phyloP scores from a whole-genome alignment of 2,329 filamentous ascomycete genomes.

The Neobulgaria alba region DNA sequence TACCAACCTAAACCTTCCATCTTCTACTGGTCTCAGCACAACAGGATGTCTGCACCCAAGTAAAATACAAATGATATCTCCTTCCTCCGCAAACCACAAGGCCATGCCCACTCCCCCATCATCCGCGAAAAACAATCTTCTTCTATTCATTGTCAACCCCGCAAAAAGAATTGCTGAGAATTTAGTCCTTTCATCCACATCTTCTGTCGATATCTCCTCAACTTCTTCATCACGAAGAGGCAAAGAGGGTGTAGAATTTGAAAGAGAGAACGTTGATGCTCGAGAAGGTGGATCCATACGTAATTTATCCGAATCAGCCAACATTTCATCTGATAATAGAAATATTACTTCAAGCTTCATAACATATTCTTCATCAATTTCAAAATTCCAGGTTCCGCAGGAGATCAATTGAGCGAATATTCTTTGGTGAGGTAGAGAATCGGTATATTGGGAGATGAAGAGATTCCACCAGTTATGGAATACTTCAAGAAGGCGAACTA shows the following conservation, averaged over 20 bases:
- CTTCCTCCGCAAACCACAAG: slow-evolving; percentile 11
- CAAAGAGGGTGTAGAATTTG: slow-evolving; percentile 4
- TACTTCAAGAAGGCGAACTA: slow-evolving; percentile 9
- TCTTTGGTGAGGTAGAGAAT: slow-evolving; percentile 10
- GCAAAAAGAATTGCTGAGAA: slow-evolving; percentile 16
- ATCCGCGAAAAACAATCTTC: slow-evolving; percentile 14
- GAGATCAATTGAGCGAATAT: slow-evolving; percentile 17
- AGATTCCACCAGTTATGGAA: slow-evolving; percentile 24
- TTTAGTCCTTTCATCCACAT: slow-evolving; percentile 6
- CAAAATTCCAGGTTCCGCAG: slow-evolving; percentile 20
- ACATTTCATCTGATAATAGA: slow-evolving; percentile 4
- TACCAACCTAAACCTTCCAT: slow-evolving; percentile 12
- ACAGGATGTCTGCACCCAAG: slow-evolving; percentile 23
- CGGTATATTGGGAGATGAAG: slow-evolving; percentile 7
- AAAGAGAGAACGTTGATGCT: slow-evolving; percentile 2
- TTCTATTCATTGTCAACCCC: slow-evolving; percentile 18
- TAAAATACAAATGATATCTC: slow-evolving; percentile 20
- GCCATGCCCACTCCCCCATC: slow-evolving; percentile 15
- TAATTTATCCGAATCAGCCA: slow-evolving; percentile 6
- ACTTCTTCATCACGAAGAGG: slow-evolving; percentile 1
- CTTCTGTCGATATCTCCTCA: background rate
- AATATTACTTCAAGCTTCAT: slow-evolving; percentile 17
- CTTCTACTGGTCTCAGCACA: slow-evolving; percentile 12
- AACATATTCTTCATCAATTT: slow-evolving; percentile 9
- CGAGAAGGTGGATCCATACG: slow-evolving; percentile 7